Evolutionary conservation across 2,329 filamentous ascomycete genomes (phyloP), one percentile per base, ranked within the genome.

Genomic region (Botrytis elliptica): DNA sequence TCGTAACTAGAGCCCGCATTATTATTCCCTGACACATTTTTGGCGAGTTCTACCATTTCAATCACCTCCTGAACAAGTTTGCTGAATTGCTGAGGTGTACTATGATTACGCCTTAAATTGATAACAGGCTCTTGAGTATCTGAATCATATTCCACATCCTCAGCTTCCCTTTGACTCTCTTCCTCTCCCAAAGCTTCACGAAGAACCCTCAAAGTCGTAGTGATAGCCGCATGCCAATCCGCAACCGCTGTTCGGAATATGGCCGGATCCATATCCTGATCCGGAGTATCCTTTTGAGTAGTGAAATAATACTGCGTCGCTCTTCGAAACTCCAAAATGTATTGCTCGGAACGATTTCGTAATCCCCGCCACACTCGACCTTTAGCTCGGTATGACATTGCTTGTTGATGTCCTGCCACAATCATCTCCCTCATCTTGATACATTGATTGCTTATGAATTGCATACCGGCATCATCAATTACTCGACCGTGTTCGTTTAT

Each of bases 341-440:
- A 70, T 38, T 70, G 52, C 25, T 70, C 68, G 18, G 68, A 60
- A 36, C 68, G 52, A 46, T 70, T 70, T 20, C 68, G 68, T 40
- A 60, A 63, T 2, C 73, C 55, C 73, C 69, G 18, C 69, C 63
- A 75, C 78, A 76, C 25, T 52, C 57, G 29, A 77, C 57, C 70
- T 78, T 73, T 76, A 78, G 78, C 9, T 74, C 76, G 42, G 72
- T 70, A 77, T 12, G 38, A 52, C 18, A 69, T 29, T 3, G 66
- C 12, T 33, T 57, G 25, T 8, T 57, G 36, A 69, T 69, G 66
- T 42, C 49, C 25, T 16, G 20, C 40, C 66, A 57, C 18, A 5
- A 69, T 22, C 40, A 57, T 20, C 6, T 33, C 33, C 8, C 38
- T 42, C 36, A 69, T 69, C n/a, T 9, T 57, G 5, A 25, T 42